Conservation (phyloP, 108 stramenopile genomes). For the Schizochytrium sp. region DNA sequence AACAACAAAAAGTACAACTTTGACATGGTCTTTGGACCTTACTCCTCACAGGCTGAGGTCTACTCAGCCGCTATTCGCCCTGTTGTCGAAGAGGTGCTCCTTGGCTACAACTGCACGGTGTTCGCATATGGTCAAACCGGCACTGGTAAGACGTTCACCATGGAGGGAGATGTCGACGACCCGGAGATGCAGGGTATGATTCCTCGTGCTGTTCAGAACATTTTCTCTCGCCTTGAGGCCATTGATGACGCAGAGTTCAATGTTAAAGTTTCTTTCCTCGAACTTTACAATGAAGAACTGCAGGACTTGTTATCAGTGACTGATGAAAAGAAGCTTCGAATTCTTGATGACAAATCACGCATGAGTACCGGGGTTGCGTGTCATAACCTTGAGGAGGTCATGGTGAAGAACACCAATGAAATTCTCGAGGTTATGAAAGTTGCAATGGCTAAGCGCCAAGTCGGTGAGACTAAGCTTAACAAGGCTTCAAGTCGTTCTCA, state of each 20-base stretch:
- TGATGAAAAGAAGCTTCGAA: constrained; percentile 2
- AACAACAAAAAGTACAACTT: constrained; percentile 71
- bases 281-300: constrained; percentile 80
- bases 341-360: background rate
- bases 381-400: constrained; percentile 76
- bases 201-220: constrained; percentile 73
- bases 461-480: constrained; percentile 76
- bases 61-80: constrained; percentile 72
- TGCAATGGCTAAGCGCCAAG: constrained; percentile 76
- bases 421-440: constrained; percentile 70
- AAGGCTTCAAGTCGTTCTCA: constrained; percentile 74
- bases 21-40: constrained; percentile 76
- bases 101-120: constrained; percentile 78
- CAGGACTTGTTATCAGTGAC: constrained; percentile 40
- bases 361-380: background rate
- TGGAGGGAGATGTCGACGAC: constrained; percentile 77
- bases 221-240: constrained; percentile 76
- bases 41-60: constrained; percentile 76
- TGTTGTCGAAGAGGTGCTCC: constrained; percentile 79
- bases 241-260: constrained; percentile 72
- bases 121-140: constrained; percentile 78
- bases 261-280: constrained; percentile 78
- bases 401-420: constrained; percentile 67
- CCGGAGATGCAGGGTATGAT: constrained; percentile 72
- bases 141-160: constrained; percentile 77